A percentile compares a stretch with the other conserved stretches of the same genome.
phyloP scores from a whole-genome alignment of 768 basidiomycete species.

The Boletellus sp. region DNA sequence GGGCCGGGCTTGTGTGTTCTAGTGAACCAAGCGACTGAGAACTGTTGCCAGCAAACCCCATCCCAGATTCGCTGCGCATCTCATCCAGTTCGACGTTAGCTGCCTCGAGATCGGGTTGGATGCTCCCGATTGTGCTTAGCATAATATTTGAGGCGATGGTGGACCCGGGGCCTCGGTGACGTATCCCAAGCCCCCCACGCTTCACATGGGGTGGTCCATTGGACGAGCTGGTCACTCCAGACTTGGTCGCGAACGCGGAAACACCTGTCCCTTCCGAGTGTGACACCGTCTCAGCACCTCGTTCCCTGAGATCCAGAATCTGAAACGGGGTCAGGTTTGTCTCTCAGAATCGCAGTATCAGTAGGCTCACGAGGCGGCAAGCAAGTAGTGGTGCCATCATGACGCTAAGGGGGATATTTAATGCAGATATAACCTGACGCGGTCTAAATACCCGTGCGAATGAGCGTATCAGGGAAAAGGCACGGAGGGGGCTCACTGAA shows the following conservation, averaged over 20 bases:
- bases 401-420: slow-evolving; percentile 80
- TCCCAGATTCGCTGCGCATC: slow-evolving; percentile 44
- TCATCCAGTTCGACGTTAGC: slow-evolving; percentile 58
- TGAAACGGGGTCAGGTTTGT: slow-evolving; percentile 25
- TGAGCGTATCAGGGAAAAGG: not conserved
- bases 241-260: slow-evolving; percentile 63
- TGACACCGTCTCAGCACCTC: slow-evolving; percentile 73
- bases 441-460: slow-evolving; percentile 44
- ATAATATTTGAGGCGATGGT: slow-evolving; percentile 60
- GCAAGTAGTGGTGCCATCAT: slow-evolving; percentile 80
- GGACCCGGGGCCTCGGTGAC: slow-evolving; percentile 48
- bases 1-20: slow-evolving; percentile 45
- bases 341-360: not conserved
- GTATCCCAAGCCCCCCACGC: slow-evolving; percentile 40
- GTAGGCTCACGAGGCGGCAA: slow-evolving; percentile 61
- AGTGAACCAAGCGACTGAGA: slow-evolving; percentile 31
- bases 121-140: slow-evolving; percentile 60
- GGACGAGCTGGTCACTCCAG: slow-evolving; percentile 34
- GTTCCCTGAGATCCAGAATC: slow-evolving; percentile 81
- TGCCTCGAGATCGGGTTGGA: slow-evolving; percentile 49
- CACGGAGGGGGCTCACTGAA: slow-evolving; percentile 50
- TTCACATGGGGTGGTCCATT: slow-evolving; percentile 22
- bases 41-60: slow-evolving; percentile 50
- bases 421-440: slow-evolving; percentile 76
- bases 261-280: slow-evolving; percentile 73